A percentile compares a stretch with the other conserved stretches of the same genome.
phyloP scores from a whole-genome alignment of 208 protist species.

The Trypanosoma scelopori region DNA sequence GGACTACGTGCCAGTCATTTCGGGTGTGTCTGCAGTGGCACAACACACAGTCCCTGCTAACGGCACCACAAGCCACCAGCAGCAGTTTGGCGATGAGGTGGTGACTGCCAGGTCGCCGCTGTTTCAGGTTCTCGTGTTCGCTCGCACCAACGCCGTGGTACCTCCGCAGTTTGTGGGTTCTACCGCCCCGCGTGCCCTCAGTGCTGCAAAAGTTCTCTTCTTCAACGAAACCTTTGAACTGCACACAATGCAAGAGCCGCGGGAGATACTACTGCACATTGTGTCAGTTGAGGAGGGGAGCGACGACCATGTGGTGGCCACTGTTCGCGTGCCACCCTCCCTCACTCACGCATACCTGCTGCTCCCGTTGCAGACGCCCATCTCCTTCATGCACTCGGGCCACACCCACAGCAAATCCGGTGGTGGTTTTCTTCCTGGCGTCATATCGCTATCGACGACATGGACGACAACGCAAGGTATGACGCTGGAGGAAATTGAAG shows the following conservation, averaged over 20 bases:
- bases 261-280: constrained; percentile 78
- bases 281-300: constrained; percentile 40
- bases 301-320: constrained; percentile 47
- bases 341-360: constrained; percentile 50
- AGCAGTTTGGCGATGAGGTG: background rate
- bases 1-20: constrained; percentile 54
- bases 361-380: constrained; percentile 60
- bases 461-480: constrained; percentile 68
- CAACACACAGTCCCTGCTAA: background rate
- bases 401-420: constrained; percentile 1
- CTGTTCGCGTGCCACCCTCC: constrained; percentile 53
- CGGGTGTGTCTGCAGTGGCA: constrained; percentile 30
- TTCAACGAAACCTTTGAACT: constrained; percentile 88
- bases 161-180: constrained; percentile 76
- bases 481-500: constrained; percentile 58
- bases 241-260: constrained; percentile 54
- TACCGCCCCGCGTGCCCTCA: constrained; percentile 59
- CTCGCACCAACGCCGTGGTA: constrained; percentile 43
- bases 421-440: constrained; percentile 34
- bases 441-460: constrained; percentile 63
- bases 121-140: constrained; percentile 75
- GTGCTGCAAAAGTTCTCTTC: constrained; percentile 46
- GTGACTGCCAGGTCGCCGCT: background rate
- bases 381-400: constrained; percentile 55
- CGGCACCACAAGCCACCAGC: background rate